These are phyloP conservation scores for Kwoniella sp. DNA, from an alignment of 768 basidiomycete species.

Conservation along the genomic window DNA sequence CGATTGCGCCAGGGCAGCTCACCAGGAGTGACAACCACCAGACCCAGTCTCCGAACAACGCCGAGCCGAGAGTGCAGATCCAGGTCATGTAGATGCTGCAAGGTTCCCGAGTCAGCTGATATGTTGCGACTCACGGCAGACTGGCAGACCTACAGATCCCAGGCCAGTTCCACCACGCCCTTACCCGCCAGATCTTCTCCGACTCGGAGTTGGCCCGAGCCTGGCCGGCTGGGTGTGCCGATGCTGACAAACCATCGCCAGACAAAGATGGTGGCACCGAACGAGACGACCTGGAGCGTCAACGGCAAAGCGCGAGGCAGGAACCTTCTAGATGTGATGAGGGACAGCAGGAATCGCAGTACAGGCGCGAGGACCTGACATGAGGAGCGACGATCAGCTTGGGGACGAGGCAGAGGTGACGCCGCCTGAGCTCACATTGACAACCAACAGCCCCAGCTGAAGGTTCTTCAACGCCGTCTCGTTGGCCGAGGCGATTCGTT, in stretches of 20 bases:
- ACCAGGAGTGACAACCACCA: conserved; percentile 47
- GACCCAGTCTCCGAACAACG: conserved; percentile 41
- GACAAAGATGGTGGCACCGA: conserved; percentile 25
- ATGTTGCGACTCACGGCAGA: neutral
- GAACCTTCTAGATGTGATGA: conserved; percentile 24
- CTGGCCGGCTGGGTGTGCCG: conserved; percentile 31
- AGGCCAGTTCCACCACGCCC: conserved; percentile 44
- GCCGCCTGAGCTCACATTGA: conserved; percentile 38
- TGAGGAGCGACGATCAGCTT: neutral
- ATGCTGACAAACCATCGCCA: conserved; percentile 43
- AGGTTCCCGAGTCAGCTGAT: neutral
- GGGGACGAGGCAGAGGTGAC: neutral
- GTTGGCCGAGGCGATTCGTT: conserved; percentile 45
- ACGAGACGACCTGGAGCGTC: conserved; percentile 25
- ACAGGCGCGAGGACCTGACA: conserved; percentile 11
- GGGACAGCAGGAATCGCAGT: conserved; percentile 28
- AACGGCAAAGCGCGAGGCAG: conserved; percentile 17
- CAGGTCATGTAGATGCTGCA: conserved; percentile 46
- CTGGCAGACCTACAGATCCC: conserved; percentile 45
- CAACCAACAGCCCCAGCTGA: conserved; percentile 32
- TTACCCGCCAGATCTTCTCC: conserved; percentile 45
- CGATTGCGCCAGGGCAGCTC: conserved; percentile 1
- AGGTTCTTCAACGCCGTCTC: conserved; percentile 40
- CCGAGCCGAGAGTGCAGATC: conserved; percentile 40
- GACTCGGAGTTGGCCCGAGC: conserved; percentile 20